A percentile compares a stretch with the other conserved stretches of the same genome.
phyloP scores from a whole-genome alignment of 2,329 filamentous ascomycete genomes.

The Phyllosticta citribraziliensis region DNA sequence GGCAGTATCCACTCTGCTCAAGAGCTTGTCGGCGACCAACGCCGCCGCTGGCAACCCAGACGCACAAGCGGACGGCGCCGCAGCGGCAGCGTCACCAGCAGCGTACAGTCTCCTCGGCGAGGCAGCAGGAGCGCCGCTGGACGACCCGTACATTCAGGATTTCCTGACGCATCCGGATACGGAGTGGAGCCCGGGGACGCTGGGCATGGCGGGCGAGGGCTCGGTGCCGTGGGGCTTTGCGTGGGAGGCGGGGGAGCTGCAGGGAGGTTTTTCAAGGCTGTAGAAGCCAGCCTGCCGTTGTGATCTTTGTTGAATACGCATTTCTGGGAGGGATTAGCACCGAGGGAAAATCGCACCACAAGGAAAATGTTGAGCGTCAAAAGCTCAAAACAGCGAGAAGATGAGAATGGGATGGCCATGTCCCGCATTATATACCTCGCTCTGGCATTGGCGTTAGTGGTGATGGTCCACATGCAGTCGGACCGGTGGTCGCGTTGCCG shows the following conservation, averaged over 20 bases:
- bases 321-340: too few relatives aligned
- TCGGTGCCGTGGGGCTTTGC: slow-evolving; percentile 7
- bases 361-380: neutral
- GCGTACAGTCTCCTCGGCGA: neutral
- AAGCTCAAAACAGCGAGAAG: neutral
- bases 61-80: neutral
- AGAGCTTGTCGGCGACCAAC: neutral
- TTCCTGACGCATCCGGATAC: slow-evolving; percentile 8
- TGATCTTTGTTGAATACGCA: neutral
- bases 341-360: neutral
- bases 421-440: neutral
- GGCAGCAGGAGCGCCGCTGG: slow-evolving; percentile 1
- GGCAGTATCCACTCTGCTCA: neutral
- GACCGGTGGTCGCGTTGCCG: neutral
- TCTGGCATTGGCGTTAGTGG: neutral
- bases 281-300: neutral
- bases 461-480: neutral
- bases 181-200: slow-evolving; percentile 8
- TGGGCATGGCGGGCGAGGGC: slow-evolving; percentile 5
- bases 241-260: slow-evolving; percentile 7
- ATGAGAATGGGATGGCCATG: neutral
- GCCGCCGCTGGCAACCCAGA: neutral
- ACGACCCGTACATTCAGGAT: slow-evolving; percentile 10
- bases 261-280: neutral
- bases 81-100: neutral